Base-by-base conservation (phyloP, 208 protist genomes). In the Crithidia thermophila region DNA sequence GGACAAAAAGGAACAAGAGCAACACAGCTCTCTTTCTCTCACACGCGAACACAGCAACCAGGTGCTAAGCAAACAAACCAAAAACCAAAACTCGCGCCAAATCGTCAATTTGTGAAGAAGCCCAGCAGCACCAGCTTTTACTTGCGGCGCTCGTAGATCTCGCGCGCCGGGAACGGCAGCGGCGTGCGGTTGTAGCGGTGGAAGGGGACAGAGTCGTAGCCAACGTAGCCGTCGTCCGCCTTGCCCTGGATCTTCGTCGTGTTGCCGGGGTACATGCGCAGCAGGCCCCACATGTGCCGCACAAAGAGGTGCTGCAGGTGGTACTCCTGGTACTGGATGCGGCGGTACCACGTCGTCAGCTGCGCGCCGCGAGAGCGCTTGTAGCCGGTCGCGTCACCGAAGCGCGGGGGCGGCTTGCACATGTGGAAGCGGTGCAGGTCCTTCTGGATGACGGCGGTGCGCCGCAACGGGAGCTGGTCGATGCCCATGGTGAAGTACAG, bases 311-410 rank as follows among this genome's bases (percentile, higher is more conserved):
- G 91, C 77, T 96, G 91, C 57, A 96, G 63, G 61, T 93, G 78
- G 70, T 93, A 96, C 74, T 96, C 91, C 79, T 96, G 91, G 72
- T 96, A 96, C 74, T 94, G 88, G 65, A 94, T 94, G 37, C 91
- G 85, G 25, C 87, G 80, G 63, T 96, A 91, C 91, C 91, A 96
- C 49, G 88, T 93, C 25, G 70, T 82, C 42, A 96, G 47, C 78
- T 96, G 91, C 36, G 80, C 80, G 23, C 75, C 69, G 27, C 91
- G 82, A 0, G 84, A 81, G 20, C 87, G 85, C 60, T 93, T 93
- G 83, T 91, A 96, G 9, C 91, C 91, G 20, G 91, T 96, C 34
- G 87, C 68, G 67, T 96, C 91, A 49, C 85, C 85, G 20, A 81
- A 77, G 53, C 81, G 78, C 51, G 80, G 72, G 14, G 81, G 69